Percentiles rank a stretch among this genome's conserved stretches.
These are phyloP conservation scores for Straminergon stramineum DNA, from an alignment of 225 moss, liverwort and hornwort species.

Conservation along the genomic window DNA sequence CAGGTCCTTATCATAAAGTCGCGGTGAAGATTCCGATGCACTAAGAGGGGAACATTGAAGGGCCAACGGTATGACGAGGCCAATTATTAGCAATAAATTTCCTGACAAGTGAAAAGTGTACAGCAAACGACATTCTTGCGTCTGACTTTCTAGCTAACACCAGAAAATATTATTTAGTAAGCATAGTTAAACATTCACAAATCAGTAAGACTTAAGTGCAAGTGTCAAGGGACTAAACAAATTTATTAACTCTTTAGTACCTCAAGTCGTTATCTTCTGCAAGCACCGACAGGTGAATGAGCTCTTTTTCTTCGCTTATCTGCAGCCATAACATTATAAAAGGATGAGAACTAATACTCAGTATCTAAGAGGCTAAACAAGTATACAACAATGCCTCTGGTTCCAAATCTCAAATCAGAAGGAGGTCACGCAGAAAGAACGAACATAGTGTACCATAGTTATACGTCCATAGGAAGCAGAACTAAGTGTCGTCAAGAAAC, in stretches of 20 bases:
- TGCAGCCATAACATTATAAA: constrained; percentile 12
- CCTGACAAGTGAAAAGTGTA: not conserved
- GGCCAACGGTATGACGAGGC: not conserved
- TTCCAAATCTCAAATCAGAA: not conserved
- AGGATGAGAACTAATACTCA: not conserved
- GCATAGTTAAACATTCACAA: not conserved
- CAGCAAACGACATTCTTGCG: not conserved
- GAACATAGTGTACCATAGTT: constrained; percentile 40
- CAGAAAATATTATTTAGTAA: not conserved
- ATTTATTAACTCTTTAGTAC: constrained; percentile 10
- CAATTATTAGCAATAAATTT: not conserved
- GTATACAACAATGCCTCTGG: not conserved
- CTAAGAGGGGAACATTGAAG: constrained; percentile 22
- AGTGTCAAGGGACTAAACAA: not conserved
- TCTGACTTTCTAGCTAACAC: not conserved
- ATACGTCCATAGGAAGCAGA: constrained; percentile 52
- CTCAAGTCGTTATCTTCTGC: constrained; percentile 42
- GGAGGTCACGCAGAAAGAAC: not conserved
- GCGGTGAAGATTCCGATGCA: constrained; percentile 25
- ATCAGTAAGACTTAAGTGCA: not conserved
- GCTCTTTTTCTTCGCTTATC: constrained; percentile 68
- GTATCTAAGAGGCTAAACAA: not conserved
- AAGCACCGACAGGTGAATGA: constrained; percentile 52
- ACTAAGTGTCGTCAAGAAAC: constrained; percentile 39
- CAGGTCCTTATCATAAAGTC: constrained; percentile 77